Evolutionary conservation across 805 yeast species (phyloP).

Genomic region (Yamadazyma akitaensis): DNA sequence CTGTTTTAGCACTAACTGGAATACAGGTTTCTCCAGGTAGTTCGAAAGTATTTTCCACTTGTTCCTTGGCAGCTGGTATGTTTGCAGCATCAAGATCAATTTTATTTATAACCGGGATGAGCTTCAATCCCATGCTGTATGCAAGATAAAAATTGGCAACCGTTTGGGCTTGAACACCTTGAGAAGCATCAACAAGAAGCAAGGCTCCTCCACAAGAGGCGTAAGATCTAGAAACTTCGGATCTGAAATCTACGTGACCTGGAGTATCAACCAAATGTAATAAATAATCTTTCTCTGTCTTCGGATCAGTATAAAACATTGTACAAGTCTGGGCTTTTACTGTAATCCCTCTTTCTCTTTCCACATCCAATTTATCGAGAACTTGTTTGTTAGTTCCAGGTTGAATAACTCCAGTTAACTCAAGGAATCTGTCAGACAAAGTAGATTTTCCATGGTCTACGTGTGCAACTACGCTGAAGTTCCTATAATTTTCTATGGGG

Average conservation of each 20-base stretch:
- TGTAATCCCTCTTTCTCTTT: conserved; percentile 93
- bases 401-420: conserved; percentile 83
- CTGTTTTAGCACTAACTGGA: conserved; percentile 90
- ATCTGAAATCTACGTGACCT: conserved; percentile 94
- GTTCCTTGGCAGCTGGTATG: conserved; percentile 73
- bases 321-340: conserved; percentile 96
- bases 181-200: conserved; percentile 87
- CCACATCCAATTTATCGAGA: conserved; percentile 88
- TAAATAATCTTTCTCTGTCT: conserved; percentile 68
- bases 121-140: conserved; percentile 72
- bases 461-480: conserved; percentile 94
- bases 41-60: conserved; percentile 82
- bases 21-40: conserved; percentile 70
- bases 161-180: conserved; percentile 97
- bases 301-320: conserved; percentile 68
- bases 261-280: conserved; percentile 95
- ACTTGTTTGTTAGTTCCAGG: conserved; percentile 78
- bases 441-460: conserved; percentile 92
- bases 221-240: conserved; percentile 90
- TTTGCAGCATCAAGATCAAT: conserved; percentile 89
- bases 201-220: conserved; percentile 97
- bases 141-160: conserved; percentile 96
- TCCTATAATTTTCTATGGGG: conserved; percentile 79
- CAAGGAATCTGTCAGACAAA: conserved; percentile 80
- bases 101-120: conserved; percentile 88